Percentiles rank a stretch among this genome's conserved stretches.
Conservation (phyloP, 768 basidiomycete species). For the Psilocybe subaeruginosa region DNA sequence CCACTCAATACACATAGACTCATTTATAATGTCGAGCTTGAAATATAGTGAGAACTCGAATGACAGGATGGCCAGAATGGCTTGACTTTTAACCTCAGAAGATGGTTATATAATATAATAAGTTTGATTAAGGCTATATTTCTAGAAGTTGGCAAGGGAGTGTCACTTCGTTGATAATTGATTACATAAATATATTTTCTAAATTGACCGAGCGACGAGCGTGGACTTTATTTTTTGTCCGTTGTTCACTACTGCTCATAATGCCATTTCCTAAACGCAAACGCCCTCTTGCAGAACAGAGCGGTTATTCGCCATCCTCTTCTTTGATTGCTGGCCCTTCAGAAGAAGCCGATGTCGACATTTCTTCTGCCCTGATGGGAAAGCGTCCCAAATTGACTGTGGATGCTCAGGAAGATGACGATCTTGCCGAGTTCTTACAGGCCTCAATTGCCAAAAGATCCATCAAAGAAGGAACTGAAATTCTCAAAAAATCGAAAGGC, state of each 20-base stretch:
- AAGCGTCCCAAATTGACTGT: constrained; percentile 37
- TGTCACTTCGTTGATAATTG: no score
- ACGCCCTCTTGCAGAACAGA: constrained; percentile 9
- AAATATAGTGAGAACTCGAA: no score
- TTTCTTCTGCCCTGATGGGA: constrained; percentile 61
- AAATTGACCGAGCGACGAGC: neutral
- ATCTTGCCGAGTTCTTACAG: constrained; percentile 66
- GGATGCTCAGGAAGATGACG: constrained; percentile 57
- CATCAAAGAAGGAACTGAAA: constrained; percentile 72
- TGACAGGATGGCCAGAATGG: no score
- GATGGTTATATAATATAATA: no score
- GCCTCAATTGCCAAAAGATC: constrained; percentile 73
- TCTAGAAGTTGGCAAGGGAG: no score
- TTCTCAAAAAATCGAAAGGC: constrained; percentile 78
- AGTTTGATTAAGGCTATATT: no score
- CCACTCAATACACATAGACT: no score
- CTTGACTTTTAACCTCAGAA: no score
- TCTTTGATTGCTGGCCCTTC: constrained; percentile 17
- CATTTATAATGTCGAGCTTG: no score
- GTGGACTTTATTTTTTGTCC: neutral
- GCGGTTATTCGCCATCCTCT: constrained; percentile 13
- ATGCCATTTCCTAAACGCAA: constrained; percentile 24
- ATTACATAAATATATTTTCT: no score
- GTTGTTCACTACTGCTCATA: neutral
- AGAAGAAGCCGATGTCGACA: constrained; percentile 64